Conservation (phyloP, 352 stramenopile genomes). For the Phytopythium kandeliae region DNA sequence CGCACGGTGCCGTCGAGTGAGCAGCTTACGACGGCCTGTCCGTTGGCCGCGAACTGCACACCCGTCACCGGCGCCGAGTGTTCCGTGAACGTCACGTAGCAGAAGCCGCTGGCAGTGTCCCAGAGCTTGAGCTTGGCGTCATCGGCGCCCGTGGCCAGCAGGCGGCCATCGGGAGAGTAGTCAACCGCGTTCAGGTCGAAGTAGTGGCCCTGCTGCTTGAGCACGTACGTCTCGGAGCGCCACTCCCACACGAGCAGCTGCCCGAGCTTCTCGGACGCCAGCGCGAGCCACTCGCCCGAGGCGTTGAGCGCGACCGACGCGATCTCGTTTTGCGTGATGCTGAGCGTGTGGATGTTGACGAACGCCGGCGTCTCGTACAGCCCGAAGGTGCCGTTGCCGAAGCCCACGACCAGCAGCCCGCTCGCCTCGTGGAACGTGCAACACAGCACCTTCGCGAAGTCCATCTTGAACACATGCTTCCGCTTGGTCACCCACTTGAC, state of each 20-base stretch:
- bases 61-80: conserved; percentile 96
- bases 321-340: conserved; percentile 87
- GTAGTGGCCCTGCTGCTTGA: conserved; percentile 99
- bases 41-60: conserved; percentile 91
- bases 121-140: conserved; percentile 99
- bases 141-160: conserved; percentile 97
- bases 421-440: conserved; percentile 86
- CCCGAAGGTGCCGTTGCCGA: conserved; percentile 97
- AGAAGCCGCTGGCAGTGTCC: conserved; percentile 97
- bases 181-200: conserved; percentile 97
- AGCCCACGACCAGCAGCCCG: conserved; percentile 93
- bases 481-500: conserved; percentile 83
- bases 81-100: conserved; percentile 98
- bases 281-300: conserved; percentile 97
- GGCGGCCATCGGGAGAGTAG: conserved; percentile 95
- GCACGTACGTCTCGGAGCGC: conserved; percentile 98
- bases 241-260: conserved; percentile 99
- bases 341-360: conserved; percentile 97
- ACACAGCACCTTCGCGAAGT: conserved; percentile 85
- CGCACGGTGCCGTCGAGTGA: conserved; percentile 98
- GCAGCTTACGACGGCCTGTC: conserved; percentile 93
- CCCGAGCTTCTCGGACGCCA: conserved; percentile 96
- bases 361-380: conserved; percentile 96
- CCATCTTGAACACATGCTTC: conserved; percentile 89
- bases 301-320: conserved; percentile 93